Evolutionary conservation across 139 green algal genomes (phyloP), one percentile per base, ranked within the genome.

Genomic region (Chlorella sp.): DNA sequence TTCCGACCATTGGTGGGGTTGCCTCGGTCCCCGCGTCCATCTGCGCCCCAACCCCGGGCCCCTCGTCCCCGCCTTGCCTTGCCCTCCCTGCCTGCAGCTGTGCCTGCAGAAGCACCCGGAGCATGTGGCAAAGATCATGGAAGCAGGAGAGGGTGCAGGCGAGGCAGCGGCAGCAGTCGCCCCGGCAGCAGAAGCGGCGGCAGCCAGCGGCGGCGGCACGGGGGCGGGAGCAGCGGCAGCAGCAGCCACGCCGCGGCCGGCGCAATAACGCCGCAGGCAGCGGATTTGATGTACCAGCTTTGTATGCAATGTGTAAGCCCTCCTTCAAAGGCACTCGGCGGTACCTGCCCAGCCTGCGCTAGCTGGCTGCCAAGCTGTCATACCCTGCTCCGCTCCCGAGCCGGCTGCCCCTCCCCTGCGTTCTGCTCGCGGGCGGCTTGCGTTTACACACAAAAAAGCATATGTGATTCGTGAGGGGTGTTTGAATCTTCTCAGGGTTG

Each of bases 31-130:
- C n/a, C n/a, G n/a, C n/a, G n/a, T n/a, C n/a, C n/a, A n/a, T n/a
- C n/a, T n/a, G n/a, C n/a, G n/a, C n/a, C n/a, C n/a, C n/a, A n/a
- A n/a, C n/a, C n/a, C n/a, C n/a, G n/a, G n/a, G n/a, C n/a, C n/a
- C n/a, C n/a, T n/a, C n/a, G n/a, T 11, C 17, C 60, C 60, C n/a
- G 60, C 60, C 22, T 19, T 68, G 17, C 19, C 60, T 19, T 32
- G 60, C 20, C 60, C 60, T 32, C 48, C 13, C 68, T 46, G 32
- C n/a, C 16, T 48, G 34, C 51, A 81, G 75, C 46, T 54, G 14
- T 82, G 56, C 54, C 54, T 82, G 38, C 76, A 86, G 56, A 83
- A 88, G 38, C 56, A 90, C 62, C 87, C 87, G 60, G 87, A 90
- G 32, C 83, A 90, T 40, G 34, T 84, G 28, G 83, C 81, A 43